phyloP scores from a whole-genome alignment of 306 rosid genomes.

The Casuarina equisetifolia region DNA sequence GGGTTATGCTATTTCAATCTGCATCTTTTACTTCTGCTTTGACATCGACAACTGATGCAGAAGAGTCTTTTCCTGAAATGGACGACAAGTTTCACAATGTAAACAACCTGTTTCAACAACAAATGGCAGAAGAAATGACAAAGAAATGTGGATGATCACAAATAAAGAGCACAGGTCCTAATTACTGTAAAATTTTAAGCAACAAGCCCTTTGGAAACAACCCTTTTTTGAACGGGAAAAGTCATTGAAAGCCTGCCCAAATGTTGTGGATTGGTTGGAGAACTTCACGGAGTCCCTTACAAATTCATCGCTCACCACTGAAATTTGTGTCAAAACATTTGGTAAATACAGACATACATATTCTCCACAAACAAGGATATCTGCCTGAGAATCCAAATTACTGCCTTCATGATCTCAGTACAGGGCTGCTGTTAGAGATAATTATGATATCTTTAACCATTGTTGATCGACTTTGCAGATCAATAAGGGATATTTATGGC shows the following conservation, averaged over 20 bases:
- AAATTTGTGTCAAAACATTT: constrained; percentile 20
- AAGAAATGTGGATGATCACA: neutral
- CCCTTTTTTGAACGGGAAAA: constrained; percentile 64
- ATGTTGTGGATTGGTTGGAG: constrained; percentile 76
- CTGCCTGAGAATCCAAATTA: neutral
- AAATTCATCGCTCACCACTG: constrained; percentile 84
- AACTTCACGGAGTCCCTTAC: constrained; percentile 77
- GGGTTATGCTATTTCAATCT: constrained; percentile 49
- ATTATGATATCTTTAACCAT: neutral
- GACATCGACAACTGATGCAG: constrained; percentile 66
- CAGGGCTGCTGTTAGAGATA: neutral
- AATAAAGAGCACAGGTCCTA: constrained; percentile 2
- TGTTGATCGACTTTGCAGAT: neutral
- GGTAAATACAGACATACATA: constrained; percentile 22
- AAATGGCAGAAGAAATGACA: neutral
- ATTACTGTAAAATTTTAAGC: neutral
- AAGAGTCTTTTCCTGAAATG: constrained; percentile 59
- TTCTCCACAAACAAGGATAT: constrained; percentile 6
- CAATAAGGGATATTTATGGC: no score
- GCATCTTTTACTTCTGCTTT: constrained; percentile 94
- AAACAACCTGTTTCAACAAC: neutral
- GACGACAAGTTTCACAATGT: neutral
- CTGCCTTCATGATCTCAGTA: constrained; percentile 1
- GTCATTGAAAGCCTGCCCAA: constrained; percentile 78
- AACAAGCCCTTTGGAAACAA: constrained; percentile 31